Conservation (phyloP, 805 yeast genomes). For the Wickerhamiella nectarea region DNA sequence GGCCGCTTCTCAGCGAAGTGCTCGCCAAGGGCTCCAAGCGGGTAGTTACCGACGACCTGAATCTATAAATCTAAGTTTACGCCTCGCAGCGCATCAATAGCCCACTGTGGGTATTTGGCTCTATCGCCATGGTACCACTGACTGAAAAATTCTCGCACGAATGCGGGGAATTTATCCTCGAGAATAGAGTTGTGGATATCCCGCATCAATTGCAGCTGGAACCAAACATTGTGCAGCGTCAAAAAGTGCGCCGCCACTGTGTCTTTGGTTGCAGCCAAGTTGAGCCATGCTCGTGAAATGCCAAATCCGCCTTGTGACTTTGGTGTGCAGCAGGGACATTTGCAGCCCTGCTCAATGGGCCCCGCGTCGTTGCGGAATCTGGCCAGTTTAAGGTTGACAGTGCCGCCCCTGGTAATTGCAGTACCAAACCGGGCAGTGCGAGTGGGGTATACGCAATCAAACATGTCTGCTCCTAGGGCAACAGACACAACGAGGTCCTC, state of each 20-base stretch:
- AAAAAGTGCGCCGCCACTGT: conserved; percentile 33
- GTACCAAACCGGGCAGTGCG: conserved; percentile 34
- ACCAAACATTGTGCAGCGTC: conserved; percentile 32
- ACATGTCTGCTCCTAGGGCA: conserved; percentile 35
- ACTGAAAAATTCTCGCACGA: conserved; percentile 27
- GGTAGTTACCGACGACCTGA: neutral
- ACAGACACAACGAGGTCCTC: conserved; percentile 35
- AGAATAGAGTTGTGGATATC: conserved; percentile 29
- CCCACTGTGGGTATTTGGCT: conserved; percentile 30
- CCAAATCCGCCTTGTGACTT: conserved; percentile 27
- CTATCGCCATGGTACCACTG: conserved; percentile 25
- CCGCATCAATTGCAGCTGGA: conserved; percentile 32
- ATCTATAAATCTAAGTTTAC: conserved; percentile 26
- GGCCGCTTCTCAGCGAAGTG: conserved; percentile 25
- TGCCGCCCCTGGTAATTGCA: conserved; percentile 30
- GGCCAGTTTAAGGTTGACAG: conserved; percentile 27
- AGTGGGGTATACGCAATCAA: conserved; percentile 36
- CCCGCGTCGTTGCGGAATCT: conserved; percentile 25
- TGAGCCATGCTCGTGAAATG: conserved; percentile 28
- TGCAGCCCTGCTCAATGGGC: conserved; percentile 31
- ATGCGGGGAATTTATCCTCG: conserved; percentile 28
- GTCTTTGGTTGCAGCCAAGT: conserved; percentile 29
- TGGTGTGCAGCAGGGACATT: conserved; percentile 30
- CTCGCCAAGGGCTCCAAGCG: conserved; percentile 25
- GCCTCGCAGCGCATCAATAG: conserved; percentile 27